Percentiles rank a stretch among this genome's conserved stretches.
Evolutionary conservation across 2,329 filamentous ascomycete species (phyloP).

Genomic region (Pestalotiopsis sp.): DNA sequence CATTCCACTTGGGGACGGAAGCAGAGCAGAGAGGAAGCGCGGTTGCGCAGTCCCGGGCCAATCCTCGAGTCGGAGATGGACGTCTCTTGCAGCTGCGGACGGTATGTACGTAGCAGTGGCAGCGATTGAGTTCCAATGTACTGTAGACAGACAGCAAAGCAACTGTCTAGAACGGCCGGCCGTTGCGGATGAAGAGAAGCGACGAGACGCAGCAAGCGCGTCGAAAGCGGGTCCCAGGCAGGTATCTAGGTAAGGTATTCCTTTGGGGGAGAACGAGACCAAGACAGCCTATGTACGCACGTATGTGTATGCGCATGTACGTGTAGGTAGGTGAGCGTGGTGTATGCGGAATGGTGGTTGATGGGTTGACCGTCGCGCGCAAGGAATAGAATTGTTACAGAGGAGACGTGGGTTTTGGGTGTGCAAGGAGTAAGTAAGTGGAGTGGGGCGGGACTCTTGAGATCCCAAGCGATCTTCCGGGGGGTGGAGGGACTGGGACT

Average conservation of each 20-base stretch:
- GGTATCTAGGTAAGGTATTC: neutral
- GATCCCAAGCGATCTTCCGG: neutral
- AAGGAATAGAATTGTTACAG: neutral
- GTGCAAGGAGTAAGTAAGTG: conserved; percentile 7
- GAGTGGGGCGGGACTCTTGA: neutral
- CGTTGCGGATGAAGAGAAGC: conserved; percentile 5
- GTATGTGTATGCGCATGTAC: neutral
- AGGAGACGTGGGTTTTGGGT: conserved; percentile 11
- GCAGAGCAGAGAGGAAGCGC: neutral
- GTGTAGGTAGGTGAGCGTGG: neutral
- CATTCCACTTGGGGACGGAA: conserved; percentile 12
- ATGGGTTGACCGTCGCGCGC: conserved; percentile 6
- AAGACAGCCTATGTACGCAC: conserved; percentile 1
- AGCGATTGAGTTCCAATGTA: neutral
- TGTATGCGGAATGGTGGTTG: neutral
- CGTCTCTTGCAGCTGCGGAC: conserved; percentile 4
- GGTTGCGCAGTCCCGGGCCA: neutral
- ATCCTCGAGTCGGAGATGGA: neutral
- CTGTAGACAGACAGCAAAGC: conserved; percentile 1
- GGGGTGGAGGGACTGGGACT: neutral
- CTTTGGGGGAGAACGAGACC: neutral
- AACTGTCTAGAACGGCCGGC: conserved; percentile 13
- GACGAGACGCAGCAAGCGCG: conserved; percentile 7
- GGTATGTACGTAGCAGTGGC: neutral
- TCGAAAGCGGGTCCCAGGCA: conserved; percentile 4